Percentiles rank a stretch among this genome's conserved stretches.
Evolutionary conservation across 129 eudicot genomes (phyloP).

Genomic region (Dittrichia graveolens): DNA sequence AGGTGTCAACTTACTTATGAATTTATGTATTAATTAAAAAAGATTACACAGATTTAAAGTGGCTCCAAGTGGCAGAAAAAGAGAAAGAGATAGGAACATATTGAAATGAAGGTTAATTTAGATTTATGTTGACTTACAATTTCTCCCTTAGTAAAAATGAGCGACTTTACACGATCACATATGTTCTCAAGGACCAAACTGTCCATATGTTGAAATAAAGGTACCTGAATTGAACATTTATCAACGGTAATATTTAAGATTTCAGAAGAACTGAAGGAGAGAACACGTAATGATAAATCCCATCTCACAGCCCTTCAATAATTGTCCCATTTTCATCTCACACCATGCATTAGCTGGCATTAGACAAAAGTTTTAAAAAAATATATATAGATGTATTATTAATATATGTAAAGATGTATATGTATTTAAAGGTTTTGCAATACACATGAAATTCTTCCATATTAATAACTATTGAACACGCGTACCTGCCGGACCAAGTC

Average conservation of each 20-base stretch:
- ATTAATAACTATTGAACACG: no score
- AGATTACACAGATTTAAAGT: neutral
- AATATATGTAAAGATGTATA: no score
- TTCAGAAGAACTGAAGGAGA: neutral
- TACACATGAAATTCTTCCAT: no score
- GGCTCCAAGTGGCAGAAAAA: neutral
- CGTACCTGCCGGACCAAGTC: constrained; percentile 90
- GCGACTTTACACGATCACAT: constrained; percentile 95
- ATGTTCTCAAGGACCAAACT: constrained; percentile 90
- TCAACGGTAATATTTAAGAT: neutral
- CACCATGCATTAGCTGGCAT: no score
- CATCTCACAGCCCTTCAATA: no score
- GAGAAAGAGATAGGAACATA: neutral
- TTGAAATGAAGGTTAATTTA: neutral
- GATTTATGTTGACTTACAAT: constrained; percentile 50
- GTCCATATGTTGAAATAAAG: constrained; percentile 98
- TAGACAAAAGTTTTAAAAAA: no score
- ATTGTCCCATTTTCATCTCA: no score
- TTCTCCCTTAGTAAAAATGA: constrained; percentile 96
- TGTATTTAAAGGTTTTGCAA: no score
- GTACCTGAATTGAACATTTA: constrained; percentile 57
- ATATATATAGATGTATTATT: no score
- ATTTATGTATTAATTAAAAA: neutral
- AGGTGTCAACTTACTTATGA: no score
- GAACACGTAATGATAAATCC: neutral